These are phyloP conservation scores for Alternaria sp. DNA, from an alignment of 2,329 filamentous ascomycete genomes.

Conservation along the genomic window DNA sequence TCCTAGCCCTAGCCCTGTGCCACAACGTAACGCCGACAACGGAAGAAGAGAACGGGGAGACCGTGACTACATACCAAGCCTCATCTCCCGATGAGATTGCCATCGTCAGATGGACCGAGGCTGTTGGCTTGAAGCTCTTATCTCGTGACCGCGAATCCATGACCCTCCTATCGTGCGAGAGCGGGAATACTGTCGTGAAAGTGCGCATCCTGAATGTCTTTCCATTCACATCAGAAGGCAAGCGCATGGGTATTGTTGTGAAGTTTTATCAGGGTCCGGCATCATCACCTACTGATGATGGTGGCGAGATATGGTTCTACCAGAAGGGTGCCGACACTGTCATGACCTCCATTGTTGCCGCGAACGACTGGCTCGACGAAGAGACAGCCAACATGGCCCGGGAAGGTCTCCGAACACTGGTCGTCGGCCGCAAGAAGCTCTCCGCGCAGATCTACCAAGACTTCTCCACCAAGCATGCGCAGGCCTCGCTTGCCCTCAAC, in stretches of 20 bases:
- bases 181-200: slow-evolving; percentile 75
- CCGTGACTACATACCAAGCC: slow-evolving; percentile 87
- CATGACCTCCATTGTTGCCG: slow-evolving; percentile 92
- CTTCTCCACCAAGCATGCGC: slow-evolving; percentile 75
- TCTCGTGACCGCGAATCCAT: slow-evolving; percentile 89
- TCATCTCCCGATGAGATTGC: slow-evolving; percentile 98
- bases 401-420: slow-evolving; percentile 90
- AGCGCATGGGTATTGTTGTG: slow-evolving; percentile 96
- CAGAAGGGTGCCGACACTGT: slow-evolving; percentile 98
- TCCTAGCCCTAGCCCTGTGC: slow-evolving; percentile 88
- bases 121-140: slow-evolving; percentile 82
- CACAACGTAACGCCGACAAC: slow-evolving; percentile 95
- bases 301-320: slow-evolving; percentile 94
- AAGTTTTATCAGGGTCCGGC: slow-evolving; percentile 67
- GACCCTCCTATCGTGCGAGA: slow-evolving; percentile 77
- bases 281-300: slow-evolving; percentile 55
- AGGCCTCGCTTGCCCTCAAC: slow-evolving; percentile 80
- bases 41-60: slow-evolving; percentile 80
- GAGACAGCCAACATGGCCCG: slow-evolving; percentile 99
- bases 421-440: slow-evolving; percentile 89
- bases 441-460: slow-evolving; percentile 79
- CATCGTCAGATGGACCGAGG: slow-evolving; percentile 94
- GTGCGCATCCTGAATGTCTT: slow-evolving; percentile 93
- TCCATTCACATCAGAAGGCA: slow-evolving; percentile 96
- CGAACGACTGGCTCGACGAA: slow-evolving; percentile 98